A percentile compares a stretch with the other conserved stretches of the same genome.
Evolutionary conservation across 441 rosid species (phyloP).

Genomic region (Mallotus japonicus): DNA sequence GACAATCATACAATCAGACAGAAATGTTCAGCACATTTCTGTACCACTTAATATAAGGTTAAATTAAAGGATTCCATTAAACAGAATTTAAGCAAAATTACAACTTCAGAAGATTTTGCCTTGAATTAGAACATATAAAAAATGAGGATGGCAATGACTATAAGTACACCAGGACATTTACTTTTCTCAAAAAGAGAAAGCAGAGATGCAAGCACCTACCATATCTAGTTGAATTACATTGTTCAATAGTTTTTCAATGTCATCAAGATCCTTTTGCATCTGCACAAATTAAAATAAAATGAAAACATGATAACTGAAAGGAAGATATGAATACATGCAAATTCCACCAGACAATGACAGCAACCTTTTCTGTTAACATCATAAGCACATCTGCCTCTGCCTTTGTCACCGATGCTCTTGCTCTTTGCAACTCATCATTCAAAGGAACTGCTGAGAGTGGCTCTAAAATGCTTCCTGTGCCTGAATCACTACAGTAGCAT

Average conservation of each 20-base stretch:
- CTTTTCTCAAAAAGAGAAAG: conserved; percentile 6
- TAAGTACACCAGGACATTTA: background rate
- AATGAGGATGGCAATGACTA: background rate
- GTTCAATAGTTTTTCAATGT: conserved; percentile 47
- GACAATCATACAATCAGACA: background rate
- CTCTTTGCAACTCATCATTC: conserved; percentile 82
- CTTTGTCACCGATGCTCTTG: conserved; percentile 64
- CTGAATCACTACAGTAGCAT: conserved; percentile 72
- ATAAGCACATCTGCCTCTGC: conserved; percentile 82
- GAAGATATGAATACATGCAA: conserved; percentile 18
- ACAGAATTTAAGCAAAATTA: conserved; percentile 5
- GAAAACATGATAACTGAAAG: conserved; percentile 22
- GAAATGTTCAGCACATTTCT: background rate
- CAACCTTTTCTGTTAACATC: conserved; percentile 77
- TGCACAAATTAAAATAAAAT: conserved; percentile 37
- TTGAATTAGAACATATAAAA: background rate
- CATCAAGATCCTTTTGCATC: conserved; percentile 72
- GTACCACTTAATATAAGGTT: too few species aligned
- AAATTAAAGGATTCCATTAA: background rate
- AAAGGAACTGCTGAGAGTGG: conserved; percentile 77
- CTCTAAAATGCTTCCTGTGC: conserved; percentile 65
- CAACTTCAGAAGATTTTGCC: background rate
- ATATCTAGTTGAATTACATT: conserved; percentile 61
- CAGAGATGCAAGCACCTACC: conserved; percentile 41
- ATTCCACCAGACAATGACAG: conserved; percentile 23